A percentile compares a stretch with the other conserved stretches of the same genome.
phyloP scores from a whole-genome alignment of 164 flowering plant species.

The Nymphaea colorata region DNA sequence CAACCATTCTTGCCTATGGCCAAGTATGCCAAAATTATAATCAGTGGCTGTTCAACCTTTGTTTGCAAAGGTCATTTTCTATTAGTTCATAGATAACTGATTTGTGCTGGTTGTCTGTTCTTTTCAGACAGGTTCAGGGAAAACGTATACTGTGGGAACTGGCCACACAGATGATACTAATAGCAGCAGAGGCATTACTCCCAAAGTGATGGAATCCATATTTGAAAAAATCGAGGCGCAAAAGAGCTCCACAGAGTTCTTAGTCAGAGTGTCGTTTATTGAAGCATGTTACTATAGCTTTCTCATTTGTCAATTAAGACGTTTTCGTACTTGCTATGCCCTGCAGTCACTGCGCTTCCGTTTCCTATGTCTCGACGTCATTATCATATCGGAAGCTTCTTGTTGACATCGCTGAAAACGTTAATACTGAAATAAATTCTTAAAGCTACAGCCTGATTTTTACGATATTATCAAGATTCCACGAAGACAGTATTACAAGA shows the following conservation, averaged over 20 bases:
- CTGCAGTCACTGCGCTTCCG: too few relatives aligned
- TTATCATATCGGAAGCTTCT: too few relatives aligned
- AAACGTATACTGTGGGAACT: slow-evolving; percentile 97
- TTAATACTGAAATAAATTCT: too few relatives aligned
- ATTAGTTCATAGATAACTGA: not conserved
- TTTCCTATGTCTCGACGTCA: too few relatives aligned
- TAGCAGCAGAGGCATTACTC: slow-evolving; percentile 51
- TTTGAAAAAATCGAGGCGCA: slow-evolving; percentile 40
- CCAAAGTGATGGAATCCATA: slow-evolving; percentile 70
- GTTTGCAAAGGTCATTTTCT: not conserved
- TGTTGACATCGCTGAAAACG: too few relatives aligned
- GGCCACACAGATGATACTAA: slow-evolving; percentile 58
- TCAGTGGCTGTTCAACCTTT: not conserved
- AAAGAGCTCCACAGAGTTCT: slow-evolving; percentile 48
- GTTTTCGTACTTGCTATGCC: too few relatives aligned
- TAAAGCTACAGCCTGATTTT: too few relatives aligned
- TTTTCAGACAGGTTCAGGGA: slow-evolving; percentile 91
- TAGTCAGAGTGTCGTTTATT: slow-evolving; percentile 83
- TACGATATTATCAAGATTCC: too few relatives aligned
- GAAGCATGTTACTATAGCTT: slow-evolving; percentile 39
- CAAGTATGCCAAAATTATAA: slow-evolving; percentile 36
- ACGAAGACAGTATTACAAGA: too few relatives aligned
- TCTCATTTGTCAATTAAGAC: not conserved
- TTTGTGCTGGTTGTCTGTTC: not conserved
- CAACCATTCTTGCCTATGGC: slow-evolving; percentile 93